Percentiles rank a stretch among this genome's conserved stretches.
phyloP scores from a whole-genome alignment of 495 filamentous ascomycete species.

The Lophium mytilinum region DNA sequence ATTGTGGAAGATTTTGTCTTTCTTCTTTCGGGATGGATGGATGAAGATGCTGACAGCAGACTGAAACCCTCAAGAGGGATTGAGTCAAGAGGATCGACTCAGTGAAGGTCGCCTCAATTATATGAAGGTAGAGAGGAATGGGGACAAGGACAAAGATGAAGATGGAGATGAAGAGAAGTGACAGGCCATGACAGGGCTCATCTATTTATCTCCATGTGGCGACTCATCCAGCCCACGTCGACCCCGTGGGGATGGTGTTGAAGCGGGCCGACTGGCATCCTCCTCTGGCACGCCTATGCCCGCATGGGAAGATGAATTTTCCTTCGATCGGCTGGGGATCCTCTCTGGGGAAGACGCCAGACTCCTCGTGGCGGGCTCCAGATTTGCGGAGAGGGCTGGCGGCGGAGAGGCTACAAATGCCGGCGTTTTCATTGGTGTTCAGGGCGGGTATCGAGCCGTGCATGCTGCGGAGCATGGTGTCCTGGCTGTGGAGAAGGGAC shows the following conservation, averaged over 20 bases:
- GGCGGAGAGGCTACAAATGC: too few relatives aligned
- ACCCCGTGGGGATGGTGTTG: slow-evolving; percentile 13
- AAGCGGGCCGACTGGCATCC: neutral
- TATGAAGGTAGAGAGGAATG: neutral
- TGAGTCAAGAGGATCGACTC: neutral
- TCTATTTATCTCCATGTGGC: slow-evolving; percentile 11
- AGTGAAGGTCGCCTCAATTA: neutral
- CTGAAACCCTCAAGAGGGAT: neutral
- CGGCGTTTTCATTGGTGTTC: too few relatives aligned
- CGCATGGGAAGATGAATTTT: neutral
- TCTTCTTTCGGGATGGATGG: too few relatives aligned
- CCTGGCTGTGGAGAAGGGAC: too few relatives aligned
- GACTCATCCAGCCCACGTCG: neutral
- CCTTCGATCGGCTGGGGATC: slow-evolving; percentile 2
- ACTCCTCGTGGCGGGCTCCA: neutral
- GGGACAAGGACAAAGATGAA: neutral
- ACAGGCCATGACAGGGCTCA: slow-evolving; percentile 4
- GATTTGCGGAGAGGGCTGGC: neutral
- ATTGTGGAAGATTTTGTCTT: slow-evolving; percentile 34
- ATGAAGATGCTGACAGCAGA: too few relatives aligned
- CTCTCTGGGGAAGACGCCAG: neutral
- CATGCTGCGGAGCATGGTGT: too few relatives aligned
- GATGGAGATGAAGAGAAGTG: neutral
- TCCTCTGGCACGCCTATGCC: neutral
- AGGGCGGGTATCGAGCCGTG: too few relatives aligned